Conservation (phyloP, 2,329 filamentous ascomycete genomes). For the Colletotrichum agaves region DNA sequence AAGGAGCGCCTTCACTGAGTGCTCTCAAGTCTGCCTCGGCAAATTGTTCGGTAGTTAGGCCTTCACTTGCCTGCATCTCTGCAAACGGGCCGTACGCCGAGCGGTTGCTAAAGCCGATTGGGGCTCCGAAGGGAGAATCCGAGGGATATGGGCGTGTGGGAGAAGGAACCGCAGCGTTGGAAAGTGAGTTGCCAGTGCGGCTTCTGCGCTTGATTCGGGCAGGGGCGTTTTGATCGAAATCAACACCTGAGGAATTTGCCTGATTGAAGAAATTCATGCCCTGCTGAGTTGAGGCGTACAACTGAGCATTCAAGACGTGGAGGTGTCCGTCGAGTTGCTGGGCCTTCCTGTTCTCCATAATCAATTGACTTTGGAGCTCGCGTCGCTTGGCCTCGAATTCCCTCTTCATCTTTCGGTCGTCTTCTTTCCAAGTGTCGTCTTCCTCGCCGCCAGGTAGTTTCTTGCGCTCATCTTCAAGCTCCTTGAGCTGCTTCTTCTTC, state of each 20-base stretch:
- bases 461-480: constrained; percentile 77
- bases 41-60: constrained; percentile 50
- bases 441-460: constrained; percentile 70
- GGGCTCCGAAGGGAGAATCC: constrained; percentile 58
- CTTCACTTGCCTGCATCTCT: constrained; percentile 54
- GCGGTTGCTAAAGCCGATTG: constrained; percentile 64
- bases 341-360: constrained; percentile 58
- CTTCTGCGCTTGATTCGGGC: constrained; percentile 60
- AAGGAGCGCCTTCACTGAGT: constrained; percentile 72
- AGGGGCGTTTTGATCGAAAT: constrained; percentile 57
- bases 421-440: constrained; percentile 66
- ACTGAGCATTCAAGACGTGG: constrained; percentile 58
- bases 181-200: constrained; percentile 59
- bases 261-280: constrained; percentile 58
- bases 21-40: constrained; percentile 72
- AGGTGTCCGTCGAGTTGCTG: constrained; percentile 61
- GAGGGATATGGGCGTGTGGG: constrained; percentile 52
- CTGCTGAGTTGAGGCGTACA: constrained; percentile 55
- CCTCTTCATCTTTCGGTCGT: constrained; percentile 61
- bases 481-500: constrained; percentile 69
- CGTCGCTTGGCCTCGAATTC: constrained; percentile 66
- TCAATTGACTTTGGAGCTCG: constrained; percentile 62
- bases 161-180: constrained; percentile 53
- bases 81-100: constrained; percentile 65
- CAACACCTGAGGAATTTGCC: constrained; percentile 55